Base-by-base conservation (phyloP, 441 rosid species). In the Arabidopsis hybrid region DNA sequence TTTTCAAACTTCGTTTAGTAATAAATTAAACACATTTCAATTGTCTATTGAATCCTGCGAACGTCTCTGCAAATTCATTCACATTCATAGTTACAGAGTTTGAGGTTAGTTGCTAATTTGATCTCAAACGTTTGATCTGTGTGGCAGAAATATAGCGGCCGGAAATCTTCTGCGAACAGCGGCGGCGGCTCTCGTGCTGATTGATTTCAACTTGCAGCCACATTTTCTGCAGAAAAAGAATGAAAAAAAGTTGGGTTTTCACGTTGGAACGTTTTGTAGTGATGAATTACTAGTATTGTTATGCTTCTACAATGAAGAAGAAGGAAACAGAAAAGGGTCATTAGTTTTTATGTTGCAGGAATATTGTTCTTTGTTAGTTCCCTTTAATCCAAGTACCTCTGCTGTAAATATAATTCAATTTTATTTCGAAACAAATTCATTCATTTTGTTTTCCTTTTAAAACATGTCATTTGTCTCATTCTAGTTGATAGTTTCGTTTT, bases 111-210 rank as follows among this genome's bases (percentile, higher is more conserved):
- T 14, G 40, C 21, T 26, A 46, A 26, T 18, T 34, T 36, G 26
- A 32, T 60, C 17, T 16, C 26, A 21, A 21, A 21, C 26, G 26
- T 45, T 21, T 76, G 59, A 17, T 65, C 13, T 71, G 55, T 21
- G 34, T 57, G 42, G 50, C 76, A 77, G 80, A 77, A 77, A 77
- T 77, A 71, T 65, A 74, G 76, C 10, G 76, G 80, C 16, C 57
- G 72, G 14, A 71, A 67, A 57, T 69, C 75, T 46, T 47, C 71
- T 57, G 74, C 58, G 34, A 76, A 66, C 53, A 32, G 66, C 58
- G 50, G 14, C 1, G 31, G 76, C 7, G 68, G 80, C 63, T 67
- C 80, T 34, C 80, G 80, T 34, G 80, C 80, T 18, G 80, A 77
- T 34, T 77, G 72, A 77, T 16, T 50, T 68, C 18, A 12, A 58